These are phyloP conservation scores for Lepidium aucheri DNA, from an alignment of 345 rosid genomes.

Conservation along the genomic window DNA sequence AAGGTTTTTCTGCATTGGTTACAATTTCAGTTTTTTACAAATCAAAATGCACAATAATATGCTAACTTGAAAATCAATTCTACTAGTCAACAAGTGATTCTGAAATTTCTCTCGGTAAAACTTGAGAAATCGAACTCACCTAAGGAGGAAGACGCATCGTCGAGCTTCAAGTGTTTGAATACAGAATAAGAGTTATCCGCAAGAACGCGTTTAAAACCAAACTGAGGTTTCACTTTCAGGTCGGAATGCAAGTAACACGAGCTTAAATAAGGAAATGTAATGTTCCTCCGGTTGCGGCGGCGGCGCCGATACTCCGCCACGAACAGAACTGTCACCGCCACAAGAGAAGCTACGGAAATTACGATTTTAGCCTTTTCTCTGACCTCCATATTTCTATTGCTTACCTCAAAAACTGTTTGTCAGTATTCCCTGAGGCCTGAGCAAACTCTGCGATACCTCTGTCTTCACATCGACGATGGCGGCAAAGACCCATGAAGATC, in stretches of 20 bases:
- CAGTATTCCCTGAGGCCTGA: too few species aligned
- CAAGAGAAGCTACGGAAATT: slow-evolving; percentile 42
- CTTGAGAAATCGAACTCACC: slow-evolving; percentile 5
- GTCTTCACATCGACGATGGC: background rate
- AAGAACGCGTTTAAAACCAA: slow-evolving; percentile 58
- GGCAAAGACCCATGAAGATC: background rate
- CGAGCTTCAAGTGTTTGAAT: slow-evolving; percentile 57
- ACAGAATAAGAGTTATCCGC: slow-evolving; percentile 81
- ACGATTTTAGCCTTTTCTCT: slow-evolving; percentile 36
- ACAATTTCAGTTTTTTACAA: background rate
- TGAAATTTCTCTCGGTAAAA: background rate
- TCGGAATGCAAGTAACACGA: slow-evolving; percentile 70
- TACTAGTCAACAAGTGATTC: background rate
- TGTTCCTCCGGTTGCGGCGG: slow-evolving; percentile 28
- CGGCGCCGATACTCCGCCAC: slow-evolving; percentile 35
- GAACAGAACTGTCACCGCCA: slow-evolving; percentile 41
- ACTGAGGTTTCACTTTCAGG: slow-evolving; percentile 65
- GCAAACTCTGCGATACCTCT: slow-evolving; percentile 9
- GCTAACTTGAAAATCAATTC: background rate
- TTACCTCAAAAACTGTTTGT: background rate
- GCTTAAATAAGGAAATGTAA: slow-evolving; percentile 14
- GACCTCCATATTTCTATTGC: slow-evolving; percentile 29
- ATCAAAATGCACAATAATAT: background rate
- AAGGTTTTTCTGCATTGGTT: slow-evolving; percentile 37
- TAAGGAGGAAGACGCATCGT: slow-evolving; percentile 20